Evolutionary conservation across 1,284 basidiomycete genomes (phyloP), one percentile per base, ranked within the genome.

Genomic region (Marasmius tenuissimus): DNA sequence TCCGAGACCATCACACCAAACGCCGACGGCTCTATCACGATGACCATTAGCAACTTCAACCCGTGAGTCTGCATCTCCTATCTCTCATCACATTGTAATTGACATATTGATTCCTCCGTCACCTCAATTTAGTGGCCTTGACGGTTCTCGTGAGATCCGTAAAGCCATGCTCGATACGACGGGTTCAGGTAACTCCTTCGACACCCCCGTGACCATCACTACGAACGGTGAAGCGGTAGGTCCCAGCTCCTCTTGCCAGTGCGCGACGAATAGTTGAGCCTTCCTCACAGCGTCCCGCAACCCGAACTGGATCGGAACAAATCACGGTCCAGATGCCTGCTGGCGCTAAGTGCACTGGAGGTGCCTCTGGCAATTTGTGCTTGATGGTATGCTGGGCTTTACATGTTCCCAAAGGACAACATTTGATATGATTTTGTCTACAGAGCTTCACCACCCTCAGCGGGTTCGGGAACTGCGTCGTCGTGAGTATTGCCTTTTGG

Each of bases 401-500:
- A n/a, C 27, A 4, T 27, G 27, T 27, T 14, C 22, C 18, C 7
- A 11, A 52, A 27, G 37, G 16, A n/a, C 18, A 27, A 10, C 35
- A 18, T 12, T 27, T 27, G 27, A 58, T 20, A 38, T 50, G 16
- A 53, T 60, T 12, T n/a, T 5, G 72, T 47, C 14, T n/a, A 20
- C 45, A 18, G 16, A 72, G 53, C 74, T 70, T 77, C 63, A 70
- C 60, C 27, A 76, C 77, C n/a, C 71, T 74, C 8, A 72, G 69
- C n/a, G 75, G 74, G 2, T 78, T 78, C 66, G 78, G 76, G 27
- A 78, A 78, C 67, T 81, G 77, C 65, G 74, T 74, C 40, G 74
- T 75, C 55, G 73, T 79, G n/a, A 42, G 34, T 34, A 33, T 35
- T n/a, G n/a, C 16, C 14, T 45, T 27, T 34, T 22, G 10, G 11